Evolutionary conservation across 805 yeast species (phyloP), one percentile per base, ranked within the genome.

Genomic region (Sugiyamaella mastotermitis): DNA sequence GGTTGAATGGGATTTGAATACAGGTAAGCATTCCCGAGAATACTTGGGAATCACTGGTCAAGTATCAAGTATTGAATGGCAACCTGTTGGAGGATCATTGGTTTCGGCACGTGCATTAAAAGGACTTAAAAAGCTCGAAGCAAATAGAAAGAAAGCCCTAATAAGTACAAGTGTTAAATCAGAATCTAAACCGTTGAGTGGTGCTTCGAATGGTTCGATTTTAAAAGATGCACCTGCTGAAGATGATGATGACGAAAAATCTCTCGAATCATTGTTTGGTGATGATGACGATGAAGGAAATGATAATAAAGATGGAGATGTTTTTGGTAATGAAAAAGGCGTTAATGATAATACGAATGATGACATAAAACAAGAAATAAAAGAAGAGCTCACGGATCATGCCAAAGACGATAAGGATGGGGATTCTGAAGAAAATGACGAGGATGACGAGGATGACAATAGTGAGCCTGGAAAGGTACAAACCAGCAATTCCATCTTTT

Each of bases 1-100:
- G 1, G 58, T 77, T 5, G 75, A 80, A 46, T 90, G 97, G 95
- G 98, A 92, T 60, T 65, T 92, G 43, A 72, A 84, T 48, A 72
- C 81, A 0, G 96, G 97, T 1, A 58, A 64, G 13, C 56, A 66
- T 7, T 52, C 67, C 2, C 68, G 68, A 9, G 57, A 68, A 19
- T 85, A 68, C 53, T 50, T 58, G 2, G 79, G 77, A 1, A 68
- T 78, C 22, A 66, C 83, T 0, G 92, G 96, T 2, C 97, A 92
- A 56, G 66, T 90, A 2, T 80, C 94, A 2, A 71, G 78, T 31
- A 55, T 90, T 8, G 83, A 80, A 42, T 83, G 76, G 55, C 65
- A 66, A 45, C 67, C 62, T 2, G 47, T 35, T 44, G 61, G 47
- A 39, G 60, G 59, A 3, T 36, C 53, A 1, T 20, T 47, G 2